Evolutionary conservation across 371 early-diverging fungal genomes (phyloP), one percentile per base, ranked within the genome.

Genomic region (Mortierella sp.): DNA sequence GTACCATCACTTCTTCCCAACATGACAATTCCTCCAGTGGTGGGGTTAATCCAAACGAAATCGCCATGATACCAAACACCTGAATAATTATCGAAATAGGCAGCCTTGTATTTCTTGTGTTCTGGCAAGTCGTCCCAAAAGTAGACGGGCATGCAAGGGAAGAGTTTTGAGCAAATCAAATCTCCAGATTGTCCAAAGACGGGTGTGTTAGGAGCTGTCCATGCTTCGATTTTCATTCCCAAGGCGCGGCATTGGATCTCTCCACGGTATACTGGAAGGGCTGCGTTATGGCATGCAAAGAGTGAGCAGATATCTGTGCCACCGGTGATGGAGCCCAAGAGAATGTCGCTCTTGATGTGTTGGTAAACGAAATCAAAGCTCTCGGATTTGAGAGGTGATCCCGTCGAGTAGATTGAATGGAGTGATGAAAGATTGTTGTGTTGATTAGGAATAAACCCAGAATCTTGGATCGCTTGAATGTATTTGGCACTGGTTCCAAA

Each of bases 401-500:
- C 99, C 8, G 99, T 99, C 0, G 98, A 96, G 75, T 95, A 96
- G 32, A 99, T 88, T 1, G 93, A 88, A 65, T 90, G 92, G n/a
- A 99, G 87, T 0, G 85, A 78, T 18, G 86, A 72, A 18, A 98
- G 86, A 5, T 88, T 81, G 63, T 90, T 87, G 35, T 81, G 63
- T 37, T 86, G 71, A 74, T 76, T 87, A 78, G 78, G 72, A 55
- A 59, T 54, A 66, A 68, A 91, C 16, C 86, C 84, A 30, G 88
- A 90, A 70, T 97, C 97, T 83, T 97, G 93, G 14, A 97, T 84
- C 0, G 93, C 90, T 85, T 98, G 97, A 28, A 99, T 92, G 83
- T 97, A 99, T 78, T 97, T 98, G 58, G 99, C 98, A 35, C 96
- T 95, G 0, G 96, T 95, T 49, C 99, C 99, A 86, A 97, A 97